A percentile compares a stretch with the other conserved stretches of the same genome.
phyloP scores from a whole-genome alignment of 805 yeast genomes.

The Starmerella vaccinii region DNA sequence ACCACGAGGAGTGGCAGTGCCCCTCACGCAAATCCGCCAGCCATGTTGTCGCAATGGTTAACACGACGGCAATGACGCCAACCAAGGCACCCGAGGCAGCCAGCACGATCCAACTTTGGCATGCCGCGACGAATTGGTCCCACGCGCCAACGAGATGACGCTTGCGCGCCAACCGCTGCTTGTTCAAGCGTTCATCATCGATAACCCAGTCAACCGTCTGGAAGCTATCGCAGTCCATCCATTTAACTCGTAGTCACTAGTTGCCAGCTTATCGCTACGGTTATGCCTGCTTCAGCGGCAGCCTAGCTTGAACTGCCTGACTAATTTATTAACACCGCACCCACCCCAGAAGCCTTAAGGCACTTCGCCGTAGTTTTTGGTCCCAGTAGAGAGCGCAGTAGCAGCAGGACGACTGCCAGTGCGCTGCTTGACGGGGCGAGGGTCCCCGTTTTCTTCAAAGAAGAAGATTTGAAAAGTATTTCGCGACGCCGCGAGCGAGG shows the following conservation, averaged over 20 bases:
- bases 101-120: constrained; percentile 62
- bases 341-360: too few species aligned
- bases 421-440: background rate
- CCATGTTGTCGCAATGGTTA: constrained; percentile 78
- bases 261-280: too few species aligned
- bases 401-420: background rate
- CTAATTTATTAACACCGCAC: background rate
- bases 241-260: background rate
- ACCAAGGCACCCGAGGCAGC: constrained; percentile 64
- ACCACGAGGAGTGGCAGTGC: constrained; percentile 58
- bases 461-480: background rate
- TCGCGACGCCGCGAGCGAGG: constrained; percentile 4
- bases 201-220: constrained; percentile 49
- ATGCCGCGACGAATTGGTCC: constrained; percentile 21
- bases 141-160: background rate
- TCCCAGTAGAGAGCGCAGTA: background rate
- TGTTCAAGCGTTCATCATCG: constrained; percentile 36
- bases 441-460: background rate
- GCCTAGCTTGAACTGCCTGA: background rate
- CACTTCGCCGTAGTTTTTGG: background rate
- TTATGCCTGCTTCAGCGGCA: background rate
- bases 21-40: constrained; percentile 73
- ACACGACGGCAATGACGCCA: constrained; percentile 72
- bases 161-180: constrained; percentile 19
- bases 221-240: constrained; percentile 27